Evolutionary conservation across 2,329 filamentous ascomycete genomes (phyloP).

Genomic region (Fusarium albosuccineum): DNA sequence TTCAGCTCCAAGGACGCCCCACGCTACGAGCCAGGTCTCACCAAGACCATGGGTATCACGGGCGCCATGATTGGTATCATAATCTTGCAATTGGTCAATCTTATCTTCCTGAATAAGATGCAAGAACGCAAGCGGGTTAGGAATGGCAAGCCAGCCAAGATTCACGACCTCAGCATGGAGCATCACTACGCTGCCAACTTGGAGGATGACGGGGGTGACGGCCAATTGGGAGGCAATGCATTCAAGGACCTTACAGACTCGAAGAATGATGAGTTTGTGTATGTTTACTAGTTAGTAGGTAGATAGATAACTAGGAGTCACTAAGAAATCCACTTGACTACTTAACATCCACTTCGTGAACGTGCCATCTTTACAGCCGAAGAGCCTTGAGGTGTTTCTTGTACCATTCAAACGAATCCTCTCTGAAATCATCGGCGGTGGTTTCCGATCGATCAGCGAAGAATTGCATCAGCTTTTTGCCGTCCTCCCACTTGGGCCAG

Average conservation of each 20-base stretch:
- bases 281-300: constrained; percentile 61
- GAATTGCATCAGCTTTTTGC: constrained; percentile 6
- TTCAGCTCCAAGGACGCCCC: constrained; percentile 71
- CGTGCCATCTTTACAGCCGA: not conserved
- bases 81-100: constrained; percentile 65
- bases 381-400: not conserved
- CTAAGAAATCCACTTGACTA: too few relatives aligned
- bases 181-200: constrained; percentile 51
- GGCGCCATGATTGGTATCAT: constrained; percentile 66
- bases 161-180: constrained; percentile 73
- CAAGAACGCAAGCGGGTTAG: constrained; percentile 67
- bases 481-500: constrained; percentile 20
- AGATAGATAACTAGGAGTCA: too few relatives aligned
- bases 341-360: too few relatives aligned
- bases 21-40: constrained; percentile 68
- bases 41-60: constrained; percentile 67
- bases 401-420: constrained; percentile 4
- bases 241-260: constrained; percentile 73
- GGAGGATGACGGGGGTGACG: constrained; percentile 16
- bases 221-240: constrained; percentile 61
- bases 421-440: constrained; percentile 16
- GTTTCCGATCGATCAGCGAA: constrained; percentile 7
- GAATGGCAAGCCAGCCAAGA: constrained; percentile 71
- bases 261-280: constrained; percentile 77
- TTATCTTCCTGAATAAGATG: constrained; percentile 68